These are phyloP conservation scores for Madurella mycetomatis DNA, from an alignment of 2,329 filamentous ascomycete genomes.

Conservation along the genomic window DNA sequence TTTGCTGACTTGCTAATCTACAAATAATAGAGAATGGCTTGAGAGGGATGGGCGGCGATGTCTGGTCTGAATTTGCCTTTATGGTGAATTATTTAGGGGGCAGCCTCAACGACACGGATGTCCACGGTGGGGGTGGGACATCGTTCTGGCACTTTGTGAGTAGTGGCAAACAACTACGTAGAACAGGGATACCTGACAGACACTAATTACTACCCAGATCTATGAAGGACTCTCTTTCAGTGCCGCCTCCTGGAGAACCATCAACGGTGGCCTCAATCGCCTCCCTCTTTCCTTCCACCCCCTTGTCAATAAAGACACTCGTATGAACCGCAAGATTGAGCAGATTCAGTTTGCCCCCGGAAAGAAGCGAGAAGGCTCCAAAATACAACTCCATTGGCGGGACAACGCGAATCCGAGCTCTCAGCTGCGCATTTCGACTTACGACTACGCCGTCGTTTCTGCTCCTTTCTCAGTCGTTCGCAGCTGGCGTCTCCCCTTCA, in stretches of 20 bases:
- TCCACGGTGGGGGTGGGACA: conserved; percentile 38
- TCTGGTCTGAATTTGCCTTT: conserved; percentile 60
- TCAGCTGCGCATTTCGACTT: conserved; percentile 39
- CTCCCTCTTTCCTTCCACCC: conserved; percentile 61
- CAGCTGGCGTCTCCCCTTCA: conserved; percentile 49
- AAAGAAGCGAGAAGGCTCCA: conserved; percentile 45
- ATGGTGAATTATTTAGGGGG: conserved; percentile 54
- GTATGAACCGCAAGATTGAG: conserved; percentile 53
- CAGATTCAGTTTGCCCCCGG: conserved; percentile 50
- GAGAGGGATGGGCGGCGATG: conserved; percentile 48
- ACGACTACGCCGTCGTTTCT: conserved; percentile 64
- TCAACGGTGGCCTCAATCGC: conserved; percentile 53
- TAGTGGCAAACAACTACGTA: no score
- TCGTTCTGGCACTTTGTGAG: conserved; percentile 41
- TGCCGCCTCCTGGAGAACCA: conserved; percentile 59
- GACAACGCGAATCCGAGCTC: conserved; percentile 34
- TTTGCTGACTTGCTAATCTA: neutral
- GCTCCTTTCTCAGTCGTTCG: conserved; percentile 62
- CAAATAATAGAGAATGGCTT: conserved; percentile 29
- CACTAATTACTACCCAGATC: conserved; percentile 25
- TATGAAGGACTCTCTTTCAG: conserved; percentile 58
- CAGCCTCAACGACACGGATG: conserved; percentile 51
- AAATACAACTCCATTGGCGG: conserved; percentile 52
- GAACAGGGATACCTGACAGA: no score
- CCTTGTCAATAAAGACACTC: conserved; percentile 52